These are phyloP conservation scores for Porphyrellus cyaneotinctus DNA, from an alignment of 768 basidiomycete genomes.

Conservation along the genomic window DNA sequence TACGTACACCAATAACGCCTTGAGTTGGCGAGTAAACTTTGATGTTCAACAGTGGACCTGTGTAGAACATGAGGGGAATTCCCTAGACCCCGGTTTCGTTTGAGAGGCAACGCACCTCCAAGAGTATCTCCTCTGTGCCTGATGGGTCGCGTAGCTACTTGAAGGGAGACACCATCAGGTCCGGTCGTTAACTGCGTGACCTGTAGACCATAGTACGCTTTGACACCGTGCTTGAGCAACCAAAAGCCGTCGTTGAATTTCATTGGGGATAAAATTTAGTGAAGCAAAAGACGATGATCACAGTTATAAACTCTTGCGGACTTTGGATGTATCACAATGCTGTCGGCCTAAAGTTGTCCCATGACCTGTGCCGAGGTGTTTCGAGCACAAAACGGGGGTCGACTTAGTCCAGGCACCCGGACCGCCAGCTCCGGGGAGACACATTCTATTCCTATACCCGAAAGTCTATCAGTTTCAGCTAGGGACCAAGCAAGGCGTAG, in stretches of 20 bases:
- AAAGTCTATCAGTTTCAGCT: background rate
- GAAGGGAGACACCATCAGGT: slow-evolving; percentile 48
- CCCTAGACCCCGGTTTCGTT: background rate
- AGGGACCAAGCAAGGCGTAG: too few species aligned
- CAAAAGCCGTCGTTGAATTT: slow-evolving; percentile 75
- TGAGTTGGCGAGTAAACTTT: slow-evolving; percentile 53
- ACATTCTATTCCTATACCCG: background rate
- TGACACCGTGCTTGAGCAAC: slow-evolving; percentile 60
- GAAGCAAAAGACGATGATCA: background rate
- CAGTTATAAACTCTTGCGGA: background rate
- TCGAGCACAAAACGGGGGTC: background rate
- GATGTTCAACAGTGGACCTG: slow-evolving; percentile 27
- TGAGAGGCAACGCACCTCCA: slow-evolving; percentile 37
- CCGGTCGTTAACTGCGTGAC: slow-evolving; percentile 48
- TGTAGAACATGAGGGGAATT: background rate
- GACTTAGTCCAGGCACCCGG: too few species aligned
- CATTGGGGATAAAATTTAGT: slow-evolving; percentile 35
- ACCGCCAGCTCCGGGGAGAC: background rate
- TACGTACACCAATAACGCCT: slow-evolving; percentile 53
- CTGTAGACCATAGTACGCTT: slow-evolving; percentile 58
- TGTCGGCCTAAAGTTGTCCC: background rate
- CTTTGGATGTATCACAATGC: background rate
- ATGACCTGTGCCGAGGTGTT: background rate
- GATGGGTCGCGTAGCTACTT: slow-evolving; percentile 58
- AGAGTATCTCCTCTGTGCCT: slow-evolving; percentile 62